A percentile compares a stretch with the other conserved stretches of the same genome.
These are phyloP conservation scores for Dryas alaskensis DNA, from an alignment of 306 rosid species.

Conservation along the genomic window DNA sequence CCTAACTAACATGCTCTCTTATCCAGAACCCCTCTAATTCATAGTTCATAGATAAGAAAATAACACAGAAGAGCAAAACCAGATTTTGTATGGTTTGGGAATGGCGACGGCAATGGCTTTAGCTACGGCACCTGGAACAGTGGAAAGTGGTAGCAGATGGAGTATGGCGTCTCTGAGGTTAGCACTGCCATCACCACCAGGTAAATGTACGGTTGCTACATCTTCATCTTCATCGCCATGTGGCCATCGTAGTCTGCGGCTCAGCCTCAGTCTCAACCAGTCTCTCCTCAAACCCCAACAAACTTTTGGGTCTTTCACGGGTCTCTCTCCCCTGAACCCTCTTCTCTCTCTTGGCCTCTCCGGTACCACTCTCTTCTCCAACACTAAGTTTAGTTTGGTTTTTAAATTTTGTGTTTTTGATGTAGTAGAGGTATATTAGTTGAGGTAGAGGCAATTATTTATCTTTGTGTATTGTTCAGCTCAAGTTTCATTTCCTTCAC, in stretches of 20 bases:
- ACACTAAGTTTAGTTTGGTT: background rate
- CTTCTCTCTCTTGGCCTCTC: constrained; percentile 31
- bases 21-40: background rate
- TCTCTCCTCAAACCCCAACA: constrained; percentile 34
- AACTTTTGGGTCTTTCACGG: constrained; percentile 49
- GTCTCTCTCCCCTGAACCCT: constrained; percentile 53
- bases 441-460: background rate
- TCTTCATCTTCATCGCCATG: constrained; percentile 21
- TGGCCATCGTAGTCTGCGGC: constrained; percentile 15
- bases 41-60: constrained; percentile 2
- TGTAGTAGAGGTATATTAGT: background rate
- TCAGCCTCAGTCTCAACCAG: constrained; percentile 28
- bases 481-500: background rate
- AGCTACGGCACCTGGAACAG: constrained; percentile 21
- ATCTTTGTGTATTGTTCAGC: background rate
- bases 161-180: constrained; percentile 60
- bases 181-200: constrained; percentile 45
- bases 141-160: constrained; percentile 40
- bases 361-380: constrained; percentile 41
- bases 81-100: constrained; percentile 15
- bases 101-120: constrained; percentile 20
- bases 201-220: constrained; percentile 25
- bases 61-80: background rate
- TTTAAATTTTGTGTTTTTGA: background rate
- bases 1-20: background rate